A percentile compares a stretch with the other conserved stretches of the same genome.
Evolutionary conservation across 1,284 basidiomycete genomes (phyloP).

Genomic region (Vanrija sp.): DNA sequence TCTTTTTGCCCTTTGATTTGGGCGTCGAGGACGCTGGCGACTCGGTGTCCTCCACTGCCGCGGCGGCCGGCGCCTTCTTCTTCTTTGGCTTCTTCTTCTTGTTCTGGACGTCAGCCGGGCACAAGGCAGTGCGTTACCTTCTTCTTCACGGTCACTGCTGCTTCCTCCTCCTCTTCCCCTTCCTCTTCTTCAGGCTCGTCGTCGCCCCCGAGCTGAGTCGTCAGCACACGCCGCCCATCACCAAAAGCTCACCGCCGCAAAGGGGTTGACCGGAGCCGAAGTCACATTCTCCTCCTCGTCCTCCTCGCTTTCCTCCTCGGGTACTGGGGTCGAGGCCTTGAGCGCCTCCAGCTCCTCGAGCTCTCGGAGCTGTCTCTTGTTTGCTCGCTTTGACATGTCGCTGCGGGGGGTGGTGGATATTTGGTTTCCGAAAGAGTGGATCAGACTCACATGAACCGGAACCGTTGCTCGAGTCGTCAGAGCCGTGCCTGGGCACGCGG

Average conservation of each 20-base stretch:
- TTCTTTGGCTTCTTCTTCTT: slow-evolving; percentile 48
- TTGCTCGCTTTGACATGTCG: slow-evolving; percentile 54
- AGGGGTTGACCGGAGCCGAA: slow-evolving; percentile 45
- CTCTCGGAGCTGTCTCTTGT: slow-evolving; percentile 79
- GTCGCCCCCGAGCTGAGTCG: slow-evolving; percentile 3
- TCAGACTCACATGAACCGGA: no score
- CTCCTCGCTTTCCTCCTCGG: slow-evolving; percentile 11
- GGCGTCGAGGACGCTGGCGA: slow-evolving; percentile 13
- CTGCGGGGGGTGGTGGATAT: not conserved
- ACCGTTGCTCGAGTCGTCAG: no score
- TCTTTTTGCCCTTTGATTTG: slow-evolving; percentile 58
- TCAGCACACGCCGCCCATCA: not conserved
- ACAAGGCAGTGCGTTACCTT: slow-evolving; percentile 21
- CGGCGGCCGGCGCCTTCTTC: slow-evolving; percentile 28
- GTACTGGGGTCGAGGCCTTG: slow-evolving; percentile 24
- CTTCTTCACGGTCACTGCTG: slow-evolving; percentile 23
- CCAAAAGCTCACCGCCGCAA: slow-evolving; percentile 55
- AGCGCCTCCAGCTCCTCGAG: slow-evolving; percentile 60
- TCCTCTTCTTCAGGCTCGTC: slow-evolving; percentile 30
- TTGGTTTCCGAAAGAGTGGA: not conserved
- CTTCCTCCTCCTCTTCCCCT: slow-evolving; percentile 25
- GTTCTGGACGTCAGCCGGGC: slow-evolving; percentile 30
- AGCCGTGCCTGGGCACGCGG: no score
- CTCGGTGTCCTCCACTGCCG: slow-evolving; percentile 10
- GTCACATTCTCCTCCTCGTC: slow-evolving; percentile 25